These are phyloP conservation scores for Prillingera fragicola DNA, from an alignment of 1,284 basidiomycete species.

Conservation along the genomic window DNA sequence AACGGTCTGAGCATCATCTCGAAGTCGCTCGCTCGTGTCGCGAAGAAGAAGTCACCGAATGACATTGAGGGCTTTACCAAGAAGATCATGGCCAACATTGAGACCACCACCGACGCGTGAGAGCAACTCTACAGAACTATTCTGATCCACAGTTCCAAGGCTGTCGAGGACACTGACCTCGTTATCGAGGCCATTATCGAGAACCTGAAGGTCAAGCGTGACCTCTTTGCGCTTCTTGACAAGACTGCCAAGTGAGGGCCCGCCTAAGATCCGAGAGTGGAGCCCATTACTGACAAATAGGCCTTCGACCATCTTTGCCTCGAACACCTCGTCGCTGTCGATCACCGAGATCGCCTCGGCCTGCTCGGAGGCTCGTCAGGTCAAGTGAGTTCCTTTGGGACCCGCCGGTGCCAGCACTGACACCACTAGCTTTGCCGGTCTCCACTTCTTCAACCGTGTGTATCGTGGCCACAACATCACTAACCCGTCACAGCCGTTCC, in stretches of 20 bases:
- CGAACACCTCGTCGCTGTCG: slow-evolving; percentile 55
- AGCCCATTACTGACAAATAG: slow-evolving; percentile 3
- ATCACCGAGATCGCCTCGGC: slow-evolving; percentile 53
- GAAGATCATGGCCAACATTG: slow-evolving; percentile 50
- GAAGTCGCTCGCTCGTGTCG: slow-evolving; percentile 53
- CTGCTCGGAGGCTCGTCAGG: slow-evolving; percentile 42
- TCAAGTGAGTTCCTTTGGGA: slow-evolving; percentile 21
- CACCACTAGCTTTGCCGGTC: slow-evolving; percentile 48
- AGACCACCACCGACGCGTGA: slow-evolving; percentile 52
- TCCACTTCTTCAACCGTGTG: slow-evolving; percentile 55
- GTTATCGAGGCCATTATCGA: slow-evolving; percentile 59
- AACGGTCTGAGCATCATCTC: slow-evolving; percentile 55
- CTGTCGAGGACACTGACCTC: slow-evolving; percentile 52
- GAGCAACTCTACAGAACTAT: slow-evolving; percentile 1
- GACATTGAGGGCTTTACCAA: slow-evolving; percentile 47
- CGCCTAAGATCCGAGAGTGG: neutral
- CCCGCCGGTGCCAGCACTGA: slow-evolving; percentile 1
- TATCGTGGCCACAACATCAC: slow-evolving; percentile 3
- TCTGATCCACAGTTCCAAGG: slow-evolving; percentile 37
- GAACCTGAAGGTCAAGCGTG: slow-evolving; percentile 54
- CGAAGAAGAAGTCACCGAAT: slow-evolving; percentile 52
- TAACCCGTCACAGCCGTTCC: slow-evolving; percentile 32
- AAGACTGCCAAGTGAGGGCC: slow-evolving; percentile 47
- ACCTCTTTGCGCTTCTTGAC: slow-evolving; percentile 54
- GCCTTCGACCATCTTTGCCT: slow-evolving; percentile 51